Percentiles rank a stretch among this genome's conserved stretches.
Evolutionary conservation across 805 yeast genomes (phyloP).

Genomic region (Candida koratica): DNA sequence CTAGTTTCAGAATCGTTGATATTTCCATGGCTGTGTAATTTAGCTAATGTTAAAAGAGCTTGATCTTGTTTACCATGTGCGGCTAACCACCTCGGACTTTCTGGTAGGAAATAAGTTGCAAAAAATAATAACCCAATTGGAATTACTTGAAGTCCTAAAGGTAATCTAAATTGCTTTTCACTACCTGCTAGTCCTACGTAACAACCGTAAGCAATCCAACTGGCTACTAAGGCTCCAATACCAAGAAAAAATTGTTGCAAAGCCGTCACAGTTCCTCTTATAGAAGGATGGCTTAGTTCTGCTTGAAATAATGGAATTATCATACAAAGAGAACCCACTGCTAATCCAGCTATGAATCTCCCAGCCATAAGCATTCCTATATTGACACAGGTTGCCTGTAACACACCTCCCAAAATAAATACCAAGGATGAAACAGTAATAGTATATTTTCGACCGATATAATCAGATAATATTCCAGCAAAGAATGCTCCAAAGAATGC

Average conservation of each 20-base stretch:
- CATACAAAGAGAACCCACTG: conserved; percentile 72
- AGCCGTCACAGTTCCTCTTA: conserved; percentile 64
- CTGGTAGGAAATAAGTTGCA: conserved; percentile 46
- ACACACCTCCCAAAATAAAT: conserved; percentile 26
- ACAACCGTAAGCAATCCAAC: conserved; percentile 70
- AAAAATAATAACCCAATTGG: conserved; percentile 32
- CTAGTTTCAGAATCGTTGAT: conserved; percentile 14
- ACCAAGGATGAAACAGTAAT: conserved; percentile 21
- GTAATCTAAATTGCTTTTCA: conserved; percentile 23
- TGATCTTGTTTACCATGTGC: conserved; percentile 48
- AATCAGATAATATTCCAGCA: conserved; percentile 15
- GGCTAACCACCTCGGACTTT: conserved; percentile 53
- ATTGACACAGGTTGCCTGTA: conserved; percentile 27
- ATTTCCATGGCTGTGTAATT: conserved; percentile 19
- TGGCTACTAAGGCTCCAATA: conserved; percentile 69
- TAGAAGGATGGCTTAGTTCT: conserved; percentile 59
- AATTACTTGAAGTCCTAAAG: conserved; percentile 22
- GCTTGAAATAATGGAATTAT: conserved; percentile 79
- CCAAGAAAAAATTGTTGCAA: conserved; percentile 66
- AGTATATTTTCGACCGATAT: conserved; percentile 33
- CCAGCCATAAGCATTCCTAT: conserved; percentile 34
- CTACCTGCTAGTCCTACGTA: conserved; percentile 39
- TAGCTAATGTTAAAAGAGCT: conserved; percentile 41
- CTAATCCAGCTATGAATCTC: conserved; percentile 68
- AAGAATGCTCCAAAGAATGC: conserved; percentile 17